Evolutionary conservation across 208 protist genomes (phyloP), one percentile per base, ranked within the genome.

Genomic region (Phytomonas francai): DNA sequence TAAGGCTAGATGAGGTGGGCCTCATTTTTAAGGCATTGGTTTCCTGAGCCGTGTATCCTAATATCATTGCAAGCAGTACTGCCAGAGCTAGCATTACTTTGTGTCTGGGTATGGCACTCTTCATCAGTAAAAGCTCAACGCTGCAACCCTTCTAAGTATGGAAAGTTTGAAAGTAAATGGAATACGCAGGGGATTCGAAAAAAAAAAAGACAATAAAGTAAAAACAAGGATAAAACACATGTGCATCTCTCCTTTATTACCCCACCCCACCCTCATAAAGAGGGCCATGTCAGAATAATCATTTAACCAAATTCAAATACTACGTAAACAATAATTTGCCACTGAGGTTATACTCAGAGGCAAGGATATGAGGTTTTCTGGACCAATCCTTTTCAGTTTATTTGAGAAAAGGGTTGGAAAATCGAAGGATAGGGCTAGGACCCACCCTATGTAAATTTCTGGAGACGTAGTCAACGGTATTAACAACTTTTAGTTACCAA

Each of bases 1-100:
- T 80, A 12, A 89, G 65, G 0, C 80, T 72, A 2, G 62, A 69
- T 28, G 75, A 73, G 28, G 84, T 93, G 31, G 88, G 77, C 14
- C 76, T 71, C 34, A 93, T 74, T 22, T 75, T 79, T 51, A 93
- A 72, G 0, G 67, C 86, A 2, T 0, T 7, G 45, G 45, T 19
- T 25, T 54, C 45, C 45, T 16, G 45, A 54, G 25, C 19, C 19
- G 45, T 54, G 19, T 54, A 54, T 54, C 45, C 45, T 54, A 54
- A 25, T 54, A 25, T 19, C 45, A 54, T 9, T 54, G 22, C 45
- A 54, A 54, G 19, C 45, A 54, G 45, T 54, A 19, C 19, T 22
- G 16, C 16, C 2, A 54, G 16, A 0, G 19, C 8, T 25, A 54
- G 16, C 22, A 54, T 54, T 54, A 19, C 19, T 25, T 25, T 54